Evolutionary conservation across 2,329 filamentous ascomycete genomes (phyloP), one percentile per base, ranked within the genome.

Genomic region (Cytospora paraplurivora): DNA sequence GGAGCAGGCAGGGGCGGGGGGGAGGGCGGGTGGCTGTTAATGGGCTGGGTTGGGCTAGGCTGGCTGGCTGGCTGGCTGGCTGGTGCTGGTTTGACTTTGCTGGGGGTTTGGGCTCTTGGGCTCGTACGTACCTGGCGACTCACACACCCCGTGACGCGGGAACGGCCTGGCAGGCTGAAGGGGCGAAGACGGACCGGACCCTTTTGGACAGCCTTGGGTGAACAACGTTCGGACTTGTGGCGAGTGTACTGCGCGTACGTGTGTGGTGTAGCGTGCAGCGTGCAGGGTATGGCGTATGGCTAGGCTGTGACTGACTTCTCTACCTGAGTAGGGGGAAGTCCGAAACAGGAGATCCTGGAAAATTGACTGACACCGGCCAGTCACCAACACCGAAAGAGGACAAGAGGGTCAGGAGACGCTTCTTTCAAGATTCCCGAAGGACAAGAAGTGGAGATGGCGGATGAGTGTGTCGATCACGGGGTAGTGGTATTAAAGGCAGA

Each of bases 151-250:
- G 44, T 47, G 44, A 47, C n/a, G n/a, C 44, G 44, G 44, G 49
- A 55, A 37, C 69, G 66, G 72, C 71, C 70, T 71, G 68, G 71
- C 69, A 66, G 66, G 67, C 61, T 55, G 64, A 33, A 52, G 61
- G 56, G 61, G 56, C 58, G 53, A 55, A 61, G 57, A 55, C 62
- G 61, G 62, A 61, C 27, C 27, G 27, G 27, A 64, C 62, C 64
- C 44, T 19, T 47, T 63, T 66, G 41, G 66, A 59, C 50, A 62
- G 62, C 62, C 68, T 64, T 69, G 71, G 72, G 71, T 69, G 71
- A 66, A 72, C 61, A 27, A 27, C 27, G 27, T 27, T 50, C 54
- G 53, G 54, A 53, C 44, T 50, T 49, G 56, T 59, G 50, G 50
- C 56, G 56, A 59, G 62, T 59, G 50, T 41, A 56, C 34, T 37